A percentile compares a stretch with the other conserved stretches of the same genome.
These are phyloP conservation scores for Galerina sulciceps DNA, from an alignment of 768 basidiomycete species.

Conservation along the genomic window DNA sequence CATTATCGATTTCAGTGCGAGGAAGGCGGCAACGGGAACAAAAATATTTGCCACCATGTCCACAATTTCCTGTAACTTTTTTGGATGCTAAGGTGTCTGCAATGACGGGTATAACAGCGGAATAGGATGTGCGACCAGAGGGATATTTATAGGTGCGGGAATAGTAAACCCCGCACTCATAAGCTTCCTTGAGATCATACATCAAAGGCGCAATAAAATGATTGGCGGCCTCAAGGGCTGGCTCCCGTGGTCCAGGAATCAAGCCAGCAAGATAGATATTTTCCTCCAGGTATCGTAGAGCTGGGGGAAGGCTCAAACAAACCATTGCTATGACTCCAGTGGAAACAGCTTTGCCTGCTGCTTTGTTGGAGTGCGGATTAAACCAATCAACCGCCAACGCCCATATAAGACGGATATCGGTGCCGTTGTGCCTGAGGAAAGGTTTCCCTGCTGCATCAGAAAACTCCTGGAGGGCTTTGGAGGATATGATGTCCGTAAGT, in stretches of 20 bases:
- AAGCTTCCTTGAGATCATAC: constrained; percentile 23
- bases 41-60: constrained; percentile 11
- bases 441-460: neutral
- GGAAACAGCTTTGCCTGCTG: constrained; percentile 1
- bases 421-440: neutral
- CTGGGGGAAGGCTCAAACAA: neutral
- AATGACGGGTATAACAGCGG: constrained; percentile 14
- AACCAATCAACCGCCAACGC: constrained; percentile 1
- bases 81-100: constrained; percentile 14
- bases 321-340: constrained; percentile 3
- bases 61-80: constrained; percentile 12
- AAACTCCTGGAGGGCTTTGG: neutral
- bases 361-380: constrained; percentile 5
- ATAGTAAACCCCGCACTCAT: constrained; percentile 6
- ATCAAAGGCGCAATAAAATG: constrained; percentile 34
- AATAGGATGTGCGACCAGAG: neutral
- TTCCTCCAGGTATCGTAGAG: neutral
- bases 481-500: neutral
- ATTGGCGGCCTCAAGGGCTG: constrained; percentile 31
- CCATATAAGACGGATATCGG: constrained; percentile 9
- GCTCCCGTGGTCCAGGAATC: constrained; percentile 25
- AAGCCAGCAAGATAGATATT: neutral
- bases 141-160: constrained; percentile 8
- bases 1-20: constrained; percentile 2
- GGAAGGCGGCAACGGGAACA: constrained; percentile 13